These are phyloP conservation scores for Epicoccum nigrum DNA, from an alignment of 2,329 filamentous ascomycete species.

Conservation along the genomic window DNA sequence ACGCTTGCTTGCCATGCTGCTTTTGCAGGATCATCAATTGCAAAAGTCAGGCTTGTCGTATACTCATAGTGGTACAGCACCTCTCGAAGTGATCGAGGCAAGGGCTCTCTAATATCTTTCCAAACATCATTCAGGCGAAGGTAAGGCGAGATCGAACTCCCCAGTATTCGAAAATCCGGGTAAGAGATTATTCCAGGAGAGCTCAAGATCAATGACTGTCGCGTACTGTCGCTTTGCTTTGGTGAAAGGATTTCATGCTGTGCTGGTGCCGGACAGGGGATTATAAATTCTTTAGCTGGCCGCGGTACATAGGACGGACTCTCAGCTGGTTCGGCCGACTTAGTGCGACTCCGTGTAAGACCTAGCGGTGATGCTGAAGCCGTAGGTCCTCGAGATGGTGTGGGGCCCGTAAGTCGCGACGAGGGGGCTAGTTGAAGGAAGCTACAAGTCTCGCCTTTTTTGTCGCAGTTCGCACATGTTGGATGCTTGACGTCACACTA, in stretches of 20 bases:
- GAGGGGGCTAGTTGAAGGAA: constrained; percentile 42
- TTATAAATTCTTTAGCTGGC: constrained; percentile 7
- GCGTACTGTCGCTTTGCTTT: constrained; percentile 1
- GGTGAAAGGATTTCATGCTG: constrained; percentile 15
- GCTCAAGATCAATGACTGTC: not conserved
- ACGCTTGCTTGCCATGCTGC: constrained; percentile 41
- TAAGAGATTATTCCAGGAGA: not conserved
- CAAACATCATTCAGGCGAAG: constrained; percentile 37
- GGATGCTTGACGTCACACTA: constrained; percentile 45
- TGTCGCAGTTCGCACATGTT: constrained; percentile 42
- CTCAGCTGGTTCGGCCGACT: not conserved
- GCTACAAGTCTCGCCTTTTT: constrained; percentile 40
- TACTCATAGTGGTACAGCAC: constrained; percentile 45
- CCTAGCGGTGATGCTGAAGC: constrained; percentile 12
- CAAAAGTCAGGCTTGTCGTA: constrained; percentile 40
- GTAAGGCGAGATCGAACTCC: constrained; percentile 26
- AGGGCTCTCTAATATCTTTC: constrained; percentile 32
- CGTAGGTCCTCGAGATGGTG: constrained; percentile 7
- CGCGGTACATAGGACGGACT: not conserved
- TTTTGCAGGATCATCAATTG: constrained; percentile 38
- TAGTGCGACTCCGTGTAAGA: not conserved
- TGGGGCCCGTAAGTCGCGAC: constrained; percentile 31
- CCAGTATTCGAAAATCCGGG: constrained; percentile 10
- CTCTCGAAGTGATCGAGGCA: constrained; percentile 32
- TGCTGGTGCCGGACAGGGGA: constrained; percentile 9